A percentile compares a stretch with the other conserved stretches of the same genome.
These are phyloP conservation scores for Solanum microdontum DNA, from an alignment of 257 asterid genomes.

Conservation along the genomic window DNA sequence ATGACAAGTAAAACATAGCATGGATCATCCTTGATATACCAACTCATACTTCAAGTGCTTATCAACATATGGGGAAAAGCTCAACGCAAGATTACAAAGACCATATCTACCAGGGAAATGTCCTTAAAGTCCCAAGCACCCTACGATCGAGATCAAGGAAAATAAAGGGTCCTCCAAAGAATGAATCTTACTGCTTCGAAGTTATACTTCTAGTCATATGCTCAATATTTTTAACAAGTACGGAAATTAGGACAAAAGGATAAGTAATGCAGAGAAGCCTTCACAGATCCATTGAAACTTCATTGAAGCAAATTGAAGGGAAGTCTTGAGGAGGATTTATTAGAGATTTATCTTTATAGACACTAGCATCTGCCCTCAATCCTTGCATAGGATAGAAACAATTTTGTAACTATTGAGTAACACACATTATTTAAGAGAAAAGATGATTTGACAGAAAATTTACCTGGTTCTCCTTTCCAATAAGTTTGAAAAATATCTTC, in stretches of 20 bases:
- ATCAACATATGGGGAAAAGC: neutral
- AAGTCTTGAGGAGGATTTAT: neutral
- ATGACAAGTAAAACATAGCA: neutral
- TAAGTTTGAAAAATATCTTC: neutral
- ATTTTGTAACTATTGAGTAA: neutral
- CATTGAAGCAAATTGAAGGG: neutral
- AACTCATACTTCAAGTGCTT: neutral
- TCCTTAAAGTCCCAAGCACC: neutral
- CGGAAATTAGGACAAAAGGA: neutral
- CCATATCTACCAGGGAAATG: neutral
- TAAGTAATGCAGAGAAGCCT: neutral
- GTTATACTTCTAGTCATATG: neutral
- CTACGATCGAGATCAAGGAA: neutral
- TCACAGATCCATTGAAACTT: neutral
- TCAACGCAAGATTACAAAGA: neutral
- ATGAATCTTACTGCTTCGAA: neutral
- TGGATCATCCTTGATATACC: neutral
- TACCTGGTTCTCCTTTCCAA: neutral
- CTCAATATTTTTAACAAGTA: neutral
- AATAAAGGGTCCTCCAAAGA: neutral
- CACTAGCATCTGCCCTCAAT: neutral
- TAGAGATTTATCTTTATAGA: neutral
- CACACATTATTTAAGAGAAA: neutral
- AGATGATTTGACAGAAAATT: neutral
- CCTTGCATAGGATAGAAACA: neutral